A percentile compares a stretch with the other conserved stretches of the same genome.
Evolutionary conservation across 345 rosid species (phyloP).

Genomic region (Citrus inodora): DNA sequence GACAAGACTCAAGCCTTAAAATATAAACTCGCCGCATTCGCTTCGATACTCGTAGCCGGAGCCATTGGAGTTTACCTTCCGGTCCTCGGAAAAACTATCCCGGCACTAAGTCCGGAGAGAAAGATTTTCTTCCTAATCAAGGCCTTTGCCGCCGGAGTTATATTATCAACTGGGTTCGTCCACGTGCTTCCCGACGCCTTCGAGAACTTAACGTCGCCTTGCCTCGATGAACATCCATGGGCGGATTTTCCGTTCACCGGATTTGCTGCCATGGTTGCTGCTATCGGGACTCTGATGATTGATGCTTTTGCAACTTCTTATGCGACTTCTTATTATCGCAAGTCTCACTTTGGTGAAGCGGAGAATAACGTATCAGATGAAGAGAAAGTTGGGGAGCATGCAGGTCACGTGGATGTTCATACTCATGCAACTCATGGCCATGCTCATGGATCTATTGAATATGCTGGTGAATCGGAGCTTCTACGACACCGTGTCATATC

Average conservation of each 20-base stretch:
- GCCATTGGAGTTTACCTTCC: conserved; percentile 51
- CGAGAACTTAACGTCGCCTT: conserved; percentile 37
- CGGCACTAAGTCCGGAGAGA: conserved; percentile 40
- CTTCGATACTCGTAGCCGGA: conserved; percentile 43
- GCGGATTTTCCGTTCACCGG: conserved; percentile 46
- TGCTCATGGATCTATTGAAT: conserved; percentile 18
- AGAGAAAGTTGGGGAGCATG: conserved; percentile 26
- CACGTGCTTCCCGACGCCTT: conserved; percentile 58
- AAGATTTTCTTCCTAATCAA: conserved; percentile 43
- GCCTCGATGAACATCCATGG: conserved; percentile 44
- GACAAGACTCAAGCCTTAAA: conserved; percentile 19
- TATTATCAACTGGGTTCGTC: conserved; percentile 46
- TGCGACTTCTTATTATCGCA: conserved; percentile 5
- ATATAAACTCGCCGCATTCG: conserved; percentile 44
- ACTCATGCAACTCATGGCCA: conserved; percentile 43
- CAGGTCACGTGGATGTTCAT: conserved; percentile 12
- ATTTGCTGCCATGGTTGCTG: conserved; percentile 43
- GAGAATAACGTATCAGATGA: background rate
- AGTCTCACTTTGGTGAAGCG: background rate
- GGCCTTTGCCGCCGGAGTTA: conserved; percentile 53
- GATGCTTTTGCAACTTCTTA: conserved; percentile 45
- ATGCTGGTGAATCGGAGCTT: conserved; percentile 20
- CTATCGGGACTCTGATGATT: conserved; percentile 45
- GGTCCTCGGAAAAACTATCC: conserved; percentile 29
- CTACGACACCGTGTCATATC: conserved; percentile 46